These are phyloP conservation scores for Nakazawaea ernobii DNA, from an alignment of 805 yeast species.

Conservation along the genomic window DNA sequence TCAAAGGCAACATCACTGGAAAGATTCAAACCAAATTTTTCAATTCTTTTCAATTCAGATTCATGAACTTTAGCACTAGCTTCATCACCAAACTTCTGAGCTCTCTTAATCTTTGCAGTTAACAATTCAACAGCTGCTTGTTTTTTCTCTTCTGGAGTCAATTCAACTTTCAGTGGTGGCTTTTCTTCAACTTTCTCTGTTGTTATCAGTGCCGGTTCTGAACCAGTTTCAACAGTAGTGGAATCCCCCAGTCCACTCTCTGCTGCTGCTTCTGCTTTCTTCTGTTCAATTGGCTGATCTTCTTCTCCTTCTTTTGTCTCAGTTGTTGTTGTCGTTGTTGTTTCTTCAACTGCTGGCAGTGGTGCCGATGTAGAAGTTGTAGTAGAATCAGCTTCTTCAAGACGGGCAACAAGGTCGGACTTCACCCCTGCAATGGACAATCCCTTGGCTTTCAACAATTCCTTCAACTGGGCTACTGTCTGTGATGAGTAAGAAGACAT, in stretches of 20 bases:
- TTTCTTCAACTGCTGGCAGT: conserved; percentile 11
- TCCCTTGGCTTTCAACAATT: conserved; percentile 59
- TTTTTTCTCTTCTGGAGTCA: conserved; percentile 67
- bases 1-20: conserved; percentile 64
- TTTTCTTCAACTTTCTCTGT: conserved; percentile 2
- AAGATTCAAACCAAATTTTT: conserved; percentile 76
- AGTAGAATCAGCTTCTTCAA: conserved; percentile 46
- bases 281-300: conserved; percentile 18
- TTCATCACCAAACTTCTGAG: conserved; percentile 73
- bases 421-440: conserved; percentile 74
- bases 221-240: not conserved
- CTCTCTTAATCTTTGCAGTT: conserved; percentile 61
- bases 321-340: conserved; percentile 12
- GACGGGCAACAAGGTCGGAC: conserved; percentile 64
- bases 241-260: conserved; percentile 4
- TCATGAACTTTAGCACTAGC: conserved; percentile 42
- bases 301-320: conserved; percentile 17
- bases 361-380: conserved; percentile 16
- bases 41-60: conserved; percentile 62
- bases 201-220: not conserved
- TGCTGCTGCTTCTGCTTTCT: conserved; percentile 14
- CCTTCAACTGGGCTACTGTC: conserved; percentile 83
- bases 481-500: conserved; percentile 57
- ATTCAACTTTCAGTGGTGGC: conserved; percentile 25
- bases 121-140: conserved; percentile 62